phyloP scores from a whole-genome alignment of 2,329 filamentous ascomycete species.

The Colletotrichum echinochloae region DNA sequence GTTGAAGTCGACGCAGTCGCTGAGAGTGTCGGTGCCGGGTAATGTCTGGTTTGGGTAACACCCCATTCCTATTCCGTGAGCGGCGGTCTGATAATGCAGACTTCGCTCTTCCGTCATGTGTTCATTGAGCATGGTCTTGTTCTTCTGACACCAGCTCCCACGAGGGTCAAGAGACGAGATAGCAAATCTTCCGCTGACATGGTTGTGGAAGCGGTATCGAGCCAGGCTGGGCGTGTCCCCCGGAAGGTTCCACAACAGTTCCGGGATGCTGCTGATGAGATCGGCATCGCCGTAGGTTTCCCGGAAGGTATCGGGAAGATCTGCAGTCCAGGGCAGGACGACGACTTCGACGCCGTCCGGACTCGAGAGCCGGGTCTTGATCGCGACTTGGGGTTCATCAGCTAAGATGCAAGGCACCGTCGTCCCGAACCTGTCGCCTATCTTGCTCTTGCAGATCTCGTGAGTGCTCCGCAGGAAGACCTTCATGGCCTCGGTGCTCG shows the following conservation, averaged over 20 bases:
- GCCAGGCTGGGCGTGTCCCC: slow-evolving; percentile 43
- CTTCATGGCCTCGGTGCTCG: slow-evolving; percentile 46
- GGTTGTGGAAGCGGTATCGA: slow-evolving; percentile 49
- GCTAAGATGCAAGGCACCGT: slow-evolving; percentile 49
- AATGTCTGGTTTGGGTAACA: slow-evolving; percentile 48
- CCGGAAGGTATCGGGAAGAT: slow-evolving; percentile 45
- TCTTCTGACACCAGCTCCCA: slow-evolving; percentile 46
- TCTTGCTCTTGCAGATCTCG: slow-evolving; percentile 46
- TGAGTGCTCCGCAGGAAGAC: slow-evolving; percentile 48
- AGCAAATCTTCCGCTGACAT: slow-evolving; percentile 49
- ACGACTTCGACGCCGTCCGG: slow-evolving; percentile 44
- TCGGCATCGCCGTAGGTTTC: slow-evolving; percentile 42
- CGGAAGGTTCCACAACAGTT: slow-evolving; percentile 49
- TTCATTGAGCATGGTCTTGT: slow-evolving; percentile 46
- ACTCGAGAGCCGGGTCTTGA: slow-evolving; percentile 46
- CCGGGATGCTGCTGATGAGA: slow-evolving; percentile 45
- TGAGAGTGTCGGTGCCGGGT: slow-evolving; percentile 49
- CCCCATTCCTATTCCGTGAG: slow-evolving; percentile 50
- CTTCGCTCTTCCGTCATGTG: slow-evolving; percentile 51
- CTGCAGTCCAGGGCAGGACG: slow-evolving; percentile 48
- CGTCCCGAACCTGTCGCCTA: slow-evolving; percentile 47
- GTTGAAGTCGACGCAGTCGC: slow-evolving; percentile 48
- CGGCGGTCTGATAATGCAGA: slow-evolving; percentile 47
- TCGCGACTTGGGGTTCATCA: slow-evolving; percentile 50
- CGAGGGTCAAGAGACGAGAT: slow-evolving; percentile 48